phyloP scores from a whole-genome alignment of 306 rosid species.

The Corylus heterophylla region DNA sequence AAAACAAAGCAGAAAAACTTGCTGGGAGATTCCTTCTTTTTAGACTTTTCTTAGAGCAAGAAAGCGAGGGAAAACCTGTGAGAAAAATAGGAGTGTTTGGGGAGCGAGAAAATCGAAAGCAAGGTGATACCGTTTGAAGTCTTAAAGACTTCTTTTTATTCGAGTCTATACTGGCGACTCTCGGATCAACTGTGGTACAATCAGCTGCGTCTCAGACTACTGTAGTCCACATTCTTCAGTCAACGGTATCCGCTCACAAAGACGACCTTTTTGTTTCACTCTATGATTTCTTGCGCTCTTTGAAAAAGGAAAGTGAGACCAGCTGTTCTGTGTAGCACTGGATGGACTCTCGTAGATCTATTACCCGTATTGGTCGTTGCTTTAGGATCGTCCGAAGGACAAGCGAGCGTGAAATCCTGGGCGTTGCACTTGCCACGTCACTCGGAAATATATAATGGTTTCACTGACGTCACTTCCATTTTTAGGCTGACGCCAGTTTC shows the following conservation, averaged over 20 bases:
- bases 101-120: constrained; percentile 34
- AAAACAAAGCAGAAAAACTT: not conserved
- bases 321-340: not conserved
- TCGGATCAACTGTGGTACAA: constrained; percentile 3
- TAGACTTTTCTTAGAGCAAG: constrained; percentile 13
- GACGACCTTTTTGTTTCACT: not conserved
- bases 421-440: constrained; percentile 45
- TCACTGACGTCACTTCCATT: constrained; percentile 25
- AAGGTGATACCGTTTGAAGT: constrained; percentile 12
- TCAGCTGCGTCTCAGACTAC: constrained; percentile 31
- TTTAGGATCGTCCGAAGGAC: constrained; percentile 6
- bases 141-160: constrained; percentile 20
- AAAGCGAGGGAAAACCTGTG: constrained; percentile 27
- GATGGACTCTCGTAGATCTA: not conserved
- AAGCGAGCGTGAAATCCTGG: constrained; percentile 20
- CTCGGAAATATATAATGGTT: not conserved
- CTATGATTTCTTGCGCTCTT: not conserved
- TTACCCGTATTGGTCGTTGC: constrained; percentile 3
- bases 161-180: constrained; percentile 61
- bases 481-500: too few species aligned
- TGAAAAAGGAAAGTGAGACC: not conserved
- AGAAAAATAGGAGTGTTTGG: constrained; percentile 31
- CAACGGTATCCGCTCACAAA: not conserved
- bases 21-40: not conserved
- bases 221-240: not conserved